Conservation (phyloP, 2,329 filamentous ascomycete genomes). For the Thielaviopsis euricoi region DNA sequence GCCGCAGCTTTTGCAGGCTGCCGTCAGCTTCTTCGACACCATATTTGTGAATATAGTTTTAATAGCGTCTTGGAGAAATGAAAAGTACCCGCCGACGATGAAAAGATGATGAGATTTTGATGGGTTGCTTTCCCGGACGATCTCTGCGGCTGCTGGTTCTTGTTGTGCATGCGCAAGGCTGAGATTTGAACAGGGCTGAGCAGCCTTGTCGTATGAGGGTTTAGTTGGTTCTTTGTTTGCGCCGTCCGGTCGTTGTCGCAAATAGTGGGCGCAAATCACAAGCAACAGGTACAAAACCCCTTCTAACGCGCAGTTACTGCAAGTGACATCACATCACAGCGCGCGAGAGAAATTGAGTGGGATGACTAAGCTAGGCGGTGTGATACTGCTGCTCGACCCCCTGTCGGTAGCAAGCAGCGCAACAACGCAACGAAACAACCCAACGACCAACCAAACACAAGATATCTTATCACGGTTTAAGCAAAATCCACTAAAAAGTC, state of each 20-base stretch:
- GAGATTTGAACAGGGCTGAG: not conserved
- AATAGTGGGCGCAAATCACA: not conserved
- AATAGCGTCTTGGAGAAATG: not conserved
- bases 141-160: not conserved
- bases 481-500: not conserved
- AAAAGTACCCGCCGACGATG: not conserved
- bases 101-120: not conserved
- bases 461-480: not conserved
- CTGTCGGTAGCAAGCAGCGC: not conserved
- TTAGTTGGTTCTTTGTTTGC: not conserved
- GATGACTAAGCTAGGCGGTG: not conserved
- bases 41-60: not conserved
- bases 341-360: not conserved
- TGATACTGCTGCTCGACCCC: not conserved
- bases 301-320: not conserved
- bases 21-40: slow-evolving; percentile 12
- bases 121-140: too few relatives aligned
- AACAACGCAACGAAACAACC: too few relatives aligned
- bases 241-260: too few relatives aligned
- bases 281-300: not conserved
- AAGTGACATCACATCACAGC: not conserved
- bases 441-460: not conserved
- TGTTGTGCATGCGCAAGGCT: not conserved
- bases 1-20: slow-evolving; percentile 21
- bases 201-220: not conserved